These are phyloP conservation scores for Sarocladiaceae sp. DNA, from an alignment of 2,329 filamentous ascomycete genomes.

Conservation along the genomic window DNA sequence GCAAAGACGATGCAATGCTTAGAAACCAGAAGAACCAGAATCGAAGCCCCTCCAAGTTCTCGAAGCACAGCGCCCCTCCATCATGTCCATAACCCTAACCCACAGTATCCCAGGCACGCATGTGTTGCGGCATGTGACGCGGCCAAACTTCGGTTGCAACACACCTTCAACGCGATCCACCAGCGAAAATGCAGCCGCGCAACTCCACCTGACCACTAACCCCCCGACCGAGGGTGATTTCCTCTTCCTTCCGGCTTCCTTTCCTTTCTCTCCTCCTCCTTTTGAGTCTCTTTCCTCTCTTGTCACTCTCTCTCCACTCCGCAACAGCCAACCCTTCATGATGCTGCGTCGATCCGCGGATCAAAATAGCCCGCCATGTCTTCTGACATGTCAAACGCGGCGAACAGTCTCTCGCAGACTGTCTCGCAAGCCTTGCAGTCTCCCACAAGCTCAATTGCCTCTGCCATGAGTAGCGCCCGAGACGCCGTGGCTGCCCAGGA, in stretches of 20 bases:
- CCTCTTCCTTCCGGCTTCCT: slow-evolving; percentile 18
- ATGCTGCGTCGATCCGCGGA: slow-evolving; percentile 29
- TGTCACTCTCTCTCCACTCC: slow-evolving; percentile 18
- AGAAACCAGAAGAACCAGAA: slow-evolving; percentile 6
- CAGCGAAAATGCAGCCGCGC: slow-evolving; percentile 2
- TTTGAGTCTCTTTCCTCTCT: slow-evolving; percentile 13
- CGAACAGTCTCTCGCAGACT: slow-evolving; percentile 27
- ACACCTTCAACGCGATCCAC: slow-evolving; percentile 7
- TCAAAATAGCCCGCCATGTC: slow-evolving; percentile 31
- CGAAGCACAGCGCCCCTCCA: not conserved
- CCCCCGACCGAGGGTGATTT: slow-evolving; percentile 3
- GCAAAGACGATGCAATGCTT: too few species aligned
- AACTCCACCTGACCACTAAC: slow-evolving; percentile 7
- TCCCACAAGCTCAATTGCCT: slow-evolving; percentile 26
- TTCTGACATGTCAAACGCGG: slow-evolving; percentile 35
- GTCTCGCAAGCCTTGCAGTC: slow-evolving; percentile 27
- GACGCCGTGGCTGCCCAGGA: slow-evolving; percentile 31
- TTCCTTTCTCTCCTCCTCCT: slow-evolving; percentile 12
- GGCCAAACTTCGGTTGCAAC: slow-evolving; percentile 6
- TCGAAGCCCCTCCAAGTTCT: slow-evolving; percentile 1
- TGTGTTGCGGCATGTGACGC: slow-evolving; percentile 6
- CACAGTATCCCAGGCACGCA: too few species aligned
- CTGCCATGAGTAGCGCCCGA: slow-evolving; percentile 32
- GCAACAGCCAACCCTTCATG: slow-evolving; percentile 20
- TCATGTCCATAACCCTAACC: too few species aligned